phyloP scores from a whole-genome alignment of 164 flowering plant species.

The Kalanchoe fedtschenkoi region DNA sequence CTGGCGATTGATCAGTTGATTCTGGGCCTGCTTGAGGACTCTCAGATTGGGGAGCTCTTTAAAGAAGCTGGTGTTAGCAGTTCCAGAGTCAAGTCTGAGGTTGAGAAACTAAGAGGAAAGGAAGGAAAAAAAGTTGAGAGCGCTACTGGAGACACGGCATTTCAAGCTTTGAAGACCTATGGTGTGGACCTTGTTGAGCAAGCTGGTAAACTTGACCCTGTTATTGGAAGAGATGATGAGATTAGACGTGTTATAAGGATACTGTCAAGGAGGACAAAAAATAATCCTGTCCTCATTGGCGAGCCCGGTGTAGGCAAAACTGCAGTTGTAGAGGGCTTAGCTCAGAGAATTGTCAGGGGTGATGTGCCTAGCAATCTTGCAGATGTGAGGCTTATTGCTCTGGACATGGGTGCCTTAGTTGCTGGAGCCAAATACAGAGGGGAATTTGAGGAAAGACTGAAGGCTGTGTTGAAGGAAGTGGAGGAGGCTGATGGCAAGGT shows the following conservation, averaged over 20 bases:
- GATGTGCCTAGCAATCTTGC: slow-evolving; percentile 76
- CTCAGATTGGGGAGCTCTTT: slow-evolving; percentile 60
- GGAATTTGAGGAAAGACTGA: slow-evolving; percentile 76
- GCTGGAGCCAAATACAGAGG: slow-evolving; percentile 85
- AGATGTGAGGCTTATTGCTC: slow-evolving; percentile 69
- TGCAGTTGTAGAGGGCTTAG: slow-evolving; percentile 83
- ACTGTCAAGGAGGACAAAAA: slow-evolving; percentile 72
- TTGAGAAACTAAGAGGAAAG: slow-evolving; percentile 76
- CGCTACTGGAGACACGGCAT: slow-evolving; percentile 71
- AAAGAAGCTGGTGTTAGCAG: slow-evolving; percentile 63
- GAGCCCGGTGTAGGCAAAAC: slow-evolving; percentile 93
- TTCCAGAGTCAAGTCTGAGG: slow-evolving; percentile 54
- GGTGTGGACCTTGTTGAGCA: slow-evolving; percentile 80
- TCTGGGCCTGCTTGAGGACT: slow-evolving; percentile 75
- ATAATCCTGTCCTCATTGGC: slow-evolving; percentile 83
- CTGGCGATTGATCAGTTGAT: slow-evolving; percentile 72
- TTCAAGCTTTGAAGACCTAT: slow-evolving; percentile 76
- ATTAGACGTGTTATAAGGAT: slow-evolving; percentile 66
- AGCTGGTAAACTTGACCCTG: slow-evolving; percentile 86
- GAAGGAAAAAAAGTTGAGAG: slow-evolving; percentile 83
- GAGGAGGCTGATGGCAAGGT: slow-evolving; percentile 84
- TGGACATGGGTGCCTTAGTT: slow-evolving; percentile 82
- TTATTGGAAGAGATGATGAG: slow-evolving; percentile 85
- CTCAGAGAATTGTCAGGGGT: slow-evolving; percentile 73
- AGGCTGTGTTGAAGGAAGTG: slow-evolving; percentile 72